These are phyloP conservation scores for Paramecium octaurelia DNA, from an alignment of 73 alveolate species.

Conservation along the genomic window DNA sequence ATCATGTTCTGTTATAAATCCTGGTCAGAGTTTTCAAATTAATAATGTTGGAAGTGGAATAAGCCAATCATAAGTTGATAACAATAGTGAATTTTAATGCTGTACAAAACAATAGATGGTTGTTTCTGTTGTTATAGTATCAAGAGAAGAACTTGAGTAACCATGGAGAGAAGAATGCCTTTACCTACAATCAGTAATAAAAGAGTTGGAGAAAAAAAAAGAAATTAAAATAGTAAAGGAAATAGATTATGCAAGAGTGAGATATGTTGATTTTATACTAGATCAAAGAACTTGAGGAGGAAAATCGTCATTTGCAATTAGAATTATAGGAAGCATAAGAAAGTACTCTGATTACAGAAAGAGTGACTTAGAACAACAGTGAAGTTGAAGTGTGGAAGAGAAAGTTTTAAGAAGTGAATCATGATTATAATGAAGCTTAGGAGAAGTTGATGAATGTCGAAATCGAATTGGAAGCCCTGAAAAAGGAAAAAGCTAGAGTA, in stretches of 20 bases:
- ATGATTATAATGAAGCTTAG: background rate
- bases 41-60: background rate
- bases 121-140: background rate
- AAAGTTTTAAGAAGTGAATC: background rate
- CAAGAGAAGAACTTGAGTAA: background rate
- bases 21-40: background rate
- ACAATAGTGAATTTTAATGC: background rate
- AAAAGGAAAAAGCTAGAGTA: background rate
- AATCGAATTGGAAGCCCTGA: conserved; percentile 6
- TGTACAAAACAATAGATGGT: background rate
- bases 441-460: conserved; percentile 2
- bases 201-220: background rate
- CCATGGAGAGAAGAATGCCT: conserved; percentile 41
- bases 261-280: background rate
- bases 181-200: background rate
- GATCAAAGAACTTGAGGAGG: background rate
- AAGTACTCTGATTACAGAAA: background rate
- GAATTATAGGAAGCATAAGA: background rate
- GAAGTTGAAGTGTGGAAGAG: conserved; percentile 29
- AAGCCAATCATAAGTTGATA: background rate
- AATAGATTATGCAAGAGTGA: conserved; percentile 2
- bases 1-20: background rate
- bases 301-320: background rate
- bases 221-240: background rate
- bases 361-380: background rate